phyloP scores from a whole-genome alignment of 2,329 filamentous ascomycete genomes.

The Scytalidium lignicola region DNA sequence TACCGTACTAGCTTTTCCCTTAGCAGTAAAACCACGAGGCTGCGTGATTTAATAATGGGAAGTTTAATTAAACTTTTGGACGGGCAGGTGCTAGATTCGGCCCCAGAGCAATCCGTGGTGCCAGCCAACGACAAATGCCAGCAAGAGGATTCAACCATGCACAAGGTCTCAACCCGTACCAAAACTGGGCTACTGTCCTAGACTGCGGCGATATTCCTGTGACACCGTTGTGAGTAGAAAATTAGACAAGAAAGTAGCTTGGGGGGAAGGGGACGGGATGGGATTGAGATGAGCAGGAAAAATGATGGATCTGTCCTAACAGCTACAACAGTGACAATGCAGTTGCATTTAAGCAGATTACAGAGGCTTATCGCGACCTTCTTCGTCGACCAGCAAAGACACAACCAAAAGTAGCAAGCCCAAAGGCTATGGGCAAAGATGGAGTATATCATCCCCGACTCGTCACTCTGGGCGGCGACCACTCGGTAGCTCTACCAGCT shows the following conservation, averaged over 20 bases:
- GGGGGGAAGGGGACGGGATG: too few species aligned
- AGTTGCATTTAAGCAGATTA: constrained; percentile 79
- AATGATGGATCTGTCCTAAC: too few species aligned
- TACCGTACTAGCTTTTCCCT: constrained; percentile 21
- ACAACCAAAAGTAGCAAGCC: too few species aligned
- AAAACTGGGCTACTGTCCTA: constrained; percentile 64
- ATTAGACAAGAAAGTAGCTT: too few species aligned
- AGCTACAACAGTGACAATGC: too few species aligned
- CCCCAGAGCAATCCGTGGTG: neutral
- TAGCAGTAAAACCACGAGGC: too few species aligned
- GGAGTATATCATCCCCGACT: too few species aligned
- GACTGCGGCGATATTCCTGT: constrained; percentile 92
- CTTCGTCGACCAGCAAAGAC: neutral
- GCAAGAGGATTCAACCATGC: neutral
- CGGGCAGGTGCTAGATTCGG: neutral
- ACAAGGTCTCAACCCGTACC: neutral
- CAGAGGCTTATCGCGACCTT: constrained; percentile 65
- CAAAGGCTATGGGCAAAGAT: too few species aligned
- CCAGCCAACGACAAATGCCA: neutral
- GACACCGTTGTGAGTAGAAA: too few species aligned
- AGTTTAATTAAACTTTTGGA: too few species aligned
- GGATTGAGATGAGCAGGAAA: too few species aligned
- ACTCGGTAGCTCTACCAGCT: constrained; percentile 65
- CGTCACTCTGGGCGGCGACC: constrained; percentile 59
- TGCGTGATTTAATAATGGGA: too few species aligned